Conservation (phyloP, 2,329 filamentous ascomycete genomes). For the Ascochyta pisi region DNA sequence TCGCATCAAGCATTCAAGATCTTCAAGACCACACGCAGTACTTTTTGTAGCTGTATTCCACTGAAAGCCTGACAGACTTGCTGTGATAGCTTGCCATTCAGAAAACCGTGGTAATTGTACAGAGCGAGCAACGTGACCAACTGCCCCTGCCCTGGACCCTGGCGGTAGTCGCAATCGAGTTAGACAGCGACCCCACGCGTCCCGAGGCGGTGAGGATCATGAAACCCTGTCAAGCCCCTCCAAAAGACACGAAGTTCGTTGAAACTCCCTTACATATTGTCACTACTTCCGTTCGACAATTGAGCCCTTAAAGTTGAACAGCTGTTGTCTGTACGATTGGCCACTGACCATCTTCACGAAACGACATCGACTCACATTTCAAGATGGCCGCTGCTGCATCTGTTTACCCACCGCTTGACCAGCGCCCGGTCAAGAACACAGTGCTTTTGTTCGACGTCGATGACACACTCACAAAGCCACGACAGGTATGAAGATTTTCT, state of each 20-base stretch:
- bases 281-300: not conserved
- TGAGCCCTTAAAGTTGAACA: not conserved
- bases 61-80: not conserved
- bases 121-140: constrained; percentile 2
- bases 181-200: constrained; percentile 29
- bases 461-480: constrained; percentile 83
- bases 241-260: constrained; percentile 24
- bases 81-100: no score
- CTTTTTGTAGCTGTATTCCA: not conserved
- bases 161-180: constrained; percentile 14
- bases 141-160: constrained; percentile 13
- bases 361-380: not conserved
- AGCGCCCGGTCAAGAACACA: constrained; percentile 89
- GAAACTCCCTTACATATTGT: constrained; percentile 18
- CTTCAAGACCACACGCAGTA: no score
- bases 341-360: not conserved
- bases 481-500: constrained; percentile 61
- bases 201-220: constrained; percentile 28
- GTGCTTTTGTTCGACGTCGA: constrained; percentile 97
- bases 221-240: constrained; percentile 31
- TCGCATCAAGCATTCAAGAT: not conserved
- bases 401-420: constrained; percentile 75
- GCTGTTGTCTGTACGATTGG: not conserved
- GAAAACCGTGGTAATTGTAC: not conserved
- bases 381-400: constrained; percentile 52